Evolutionary conservation across 305 asterid genomes (phyloP), one percentile per base, ranked within the genome.

Genomic region (Plantago lanceolata): DNA sequence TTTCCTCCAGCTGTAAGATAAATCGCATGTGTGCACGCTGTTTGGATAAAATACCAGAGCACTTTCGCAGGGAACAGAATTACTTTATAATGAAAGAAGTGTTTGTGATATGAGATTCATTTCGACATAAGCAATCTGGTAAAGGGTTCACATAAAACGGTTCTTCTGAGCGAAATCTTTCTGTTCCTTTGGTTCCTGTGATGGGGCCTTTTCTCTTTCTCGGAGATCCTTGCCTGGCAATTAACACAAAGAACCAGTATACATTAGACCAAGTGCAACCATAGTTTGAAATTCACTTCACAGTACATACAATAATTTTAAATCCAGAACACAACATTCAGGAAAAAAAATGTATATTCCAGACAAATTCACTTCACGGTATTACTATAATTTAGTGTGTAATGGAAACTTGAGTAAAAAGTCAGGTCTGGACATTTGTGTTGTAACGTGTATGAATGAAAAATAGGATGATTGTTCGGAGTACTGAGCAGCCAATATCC

Each of bases 151-250:
- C 95, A 21, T 86, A 92, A 77, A 92, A 92, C 35, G 97, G 82
- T 84, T 92, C 98, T 69, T 92, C 98, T 1, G 97, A 79, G 12
- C 98, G 96, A 68, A 82, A 87, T 65, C 97, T 86, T 19, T 92
- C 98, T 1, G 31, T 84, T 31, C 98, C 98, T 77, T 85, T 92
- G 4, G 98, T 85, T 68, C 98, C 97, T n/a, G 96, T 16, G 33
- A 82, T 52, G 11, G 98, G 96, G 20, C 98, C 98, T 74, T 92
- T 92, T 72, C 98, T 87, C 86, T 85, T 92, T 78, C 98, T 75
- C 13, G 98, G 97, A 16, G 96, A 84, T 55, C 98, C 97, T 84
- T 86, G 98, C 84, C 97, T 91, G 95, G 57, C 44, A 73, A 68
- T 55, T 40, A 58, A 9, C 12, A 72, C 29, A 40, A 33, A 33